phyloP scores from a whole-genome alignment of 2,329 filamentous ascomycete genomes.

The Talaromyces pinophilus region DNA sequence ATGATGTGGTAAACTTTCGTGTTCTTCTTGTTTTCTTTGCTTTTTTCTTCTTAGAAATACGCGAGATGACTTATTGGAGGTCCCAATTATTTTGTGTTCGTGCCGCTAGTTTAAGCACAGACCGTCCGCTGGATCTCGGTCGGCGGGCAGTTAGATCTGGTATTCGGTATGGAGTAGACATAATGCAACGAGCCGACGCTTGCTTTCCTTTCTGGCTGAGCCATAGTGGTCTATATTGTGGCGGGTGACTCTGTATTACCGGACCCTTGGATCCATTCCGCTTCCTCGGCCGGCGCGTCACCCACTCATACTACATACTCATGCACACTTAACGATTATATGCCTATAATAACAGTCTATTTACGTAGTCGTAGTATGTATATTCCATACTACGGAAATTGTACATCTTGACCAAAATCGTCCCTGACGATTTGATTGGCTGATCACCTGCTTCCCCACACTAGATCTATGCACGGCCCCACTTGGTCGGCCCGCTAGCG shows the following conservation, averaged over 20 bases:
- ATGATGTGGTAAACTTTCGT: background rate
- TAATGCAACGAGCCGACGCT: background rate
- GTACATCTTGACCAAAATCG: background rate
- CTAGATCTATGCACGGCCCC: background rate
- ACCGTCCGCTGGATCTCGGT: background rate
- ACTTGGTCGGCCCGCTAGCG: constrained; percentile 18
- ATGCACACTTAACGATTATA: background rate
- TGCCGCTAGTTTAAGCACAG: background rate
- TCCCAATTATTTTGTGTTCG: background rate
- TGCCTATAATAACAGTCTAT: background rate
- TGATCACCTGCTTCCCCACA: background rate
- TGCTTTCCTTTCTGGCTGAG: background rate
- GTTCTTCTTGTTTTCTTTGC: background rate
- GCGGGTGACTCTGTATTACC: background rate
- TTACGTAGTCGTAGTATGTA: background rate
- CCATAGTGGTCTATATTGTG: background rate
- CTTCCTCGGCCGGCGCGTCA: background rate
- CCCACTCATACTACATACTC: background rate
- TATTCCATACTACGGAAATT: background rate
- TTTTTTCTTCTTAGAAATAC: background rate
- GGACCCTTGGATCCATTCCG: background rate
- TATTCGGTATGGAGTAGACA: background rate
- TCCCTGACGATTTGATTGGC: background rate
- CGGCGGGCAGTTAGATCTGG: background rate
- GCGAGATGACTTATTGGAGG: no score